Percentiles rank a stretch among this genome's conserved stretches.
Conservation (phyloP, 805 yeast genomes). For the Vanderwaltozyma tropicalis region DNA sequence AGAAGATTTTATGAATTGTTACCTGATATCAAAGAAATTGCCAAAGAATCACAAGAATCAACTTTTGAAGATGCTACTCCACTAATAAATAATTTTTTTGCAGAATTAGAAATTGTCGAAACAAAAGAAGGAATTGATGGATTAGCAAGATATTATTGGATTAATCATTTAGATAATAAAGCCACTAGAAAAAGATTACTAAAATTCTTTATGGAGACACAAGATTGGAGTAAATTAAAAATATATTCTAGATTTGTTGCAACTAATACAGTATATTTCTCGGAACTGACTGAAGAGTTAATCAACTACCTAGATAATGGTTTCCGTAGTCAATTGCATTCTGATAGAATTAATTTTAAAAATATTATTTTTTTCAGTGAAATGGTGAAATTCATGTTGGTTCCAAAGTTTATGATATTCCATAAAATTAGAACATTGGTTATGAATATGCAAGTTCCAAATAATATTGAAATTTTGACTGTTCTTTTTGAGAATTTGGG, state of each 20-base stretch:
- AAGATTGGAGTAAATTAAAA: slow-evolving; percentile 36
- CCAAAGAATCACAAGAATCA: slow-evolving; percentile 15
- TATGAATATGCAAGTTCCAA: slow-evolving; percentile 38
- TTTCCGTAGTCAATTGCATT: slow-evolving; percentile 50
- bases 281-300: slow-evolving; percentile 43
- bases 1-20: slow-evolving; percentile 51
- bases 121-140: slow-evolving; percentile 42
- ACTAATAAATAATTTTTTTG: slow-evolving; percentile 35
- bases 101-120: slow-evolving; percentile 33
- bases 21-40: slow-evolving; percentile 33
- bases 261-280: slow-evolving; percentile 40
- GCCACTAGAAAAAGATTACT: slow-evolving; percentile 57
- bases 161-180: slow-evolving; percentile 48
- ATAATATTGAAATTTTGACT: slow-evolving; percentile 58
- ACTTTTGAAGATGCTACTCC: slow-evolving; percentile 26
- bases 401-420: slow-evolving; percentile 62
- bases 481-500: slow-evolving; percentile 72
- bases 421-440: slow-evolving; percentile 61
- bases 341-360: slow-evolving; percentile 41
- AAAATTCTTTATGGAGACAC: slow-evolving; percentile 42
- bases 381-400: slow-evolving; percentile 61
- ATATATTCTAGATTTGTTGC: slow-evolving; percentile 60
- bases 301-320: slow-evolving; percentile 46
- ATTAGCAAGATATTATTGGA: slow-evolving; percentile 40
- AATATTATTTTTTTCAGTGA: slow-evolving; percentile 60